phyloP scores from a whole-genome alignment of 768 basidiomycete species.

The Termitomyces sp. region DNA sequence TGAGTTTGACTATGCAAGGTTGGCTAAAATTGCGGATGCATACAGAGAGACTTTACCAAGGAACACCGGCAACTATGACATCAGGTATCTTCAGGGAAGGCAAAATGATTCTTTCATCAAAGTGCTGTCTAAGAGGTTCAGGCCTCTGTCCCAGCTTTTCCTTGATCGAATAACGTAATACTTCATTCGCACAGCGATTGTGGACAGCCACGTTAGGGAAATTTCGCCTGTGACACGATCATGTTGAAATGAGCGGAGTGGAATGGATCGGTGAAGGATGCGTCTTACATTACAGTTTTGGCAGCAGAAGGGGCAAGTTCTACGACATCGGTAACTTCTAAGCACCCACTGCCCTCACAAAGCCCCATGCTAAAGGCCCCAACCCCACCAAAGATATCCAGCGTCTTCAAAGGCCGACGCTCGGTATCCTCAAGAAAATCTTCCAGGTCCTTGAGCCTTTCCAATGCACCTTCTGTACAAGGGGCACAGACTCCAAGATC shows the following conservation, averaged over 20 bases:
- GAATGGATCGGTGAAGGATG: background rate
- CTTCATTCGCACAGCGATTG: constrained; percentile 67
- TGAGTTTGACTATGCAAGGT: constrained; percentile 60
- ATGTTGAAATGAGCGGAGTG: background rate
- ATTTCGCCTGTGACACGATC: constrained; percentile 37
- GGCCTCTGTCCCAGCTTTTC: constrained; percentile 33
- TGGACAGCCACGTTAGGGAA: constrained; percentile 47
- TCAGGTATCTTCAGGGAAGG: constrained; percentile 24
- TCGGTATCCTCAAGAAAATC: constrained; percentile 27
- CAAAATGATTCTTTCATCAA: constrained; percentile 22
- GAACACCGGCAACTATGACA: constrained; percentile 65
- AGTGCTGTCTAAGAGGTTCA: constrained; percentile 34
- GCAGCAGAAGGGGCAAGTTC: constrained; percentile 79
- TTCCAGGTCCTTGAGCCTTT: constrained; percentile 18
- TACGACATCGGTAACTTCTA: constrained; percentile 58
- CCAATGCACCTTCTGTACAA: constrained; percentile 31
- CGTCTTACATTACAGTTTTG: constrained; percentile 50
- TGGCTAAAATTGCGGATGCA: background rate
- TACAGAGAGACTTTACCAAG: constrained; percentile 45
- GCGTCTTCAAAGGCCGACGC: constrained; percentile 21
- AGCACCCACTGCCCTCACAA: constrained; percentile 43
- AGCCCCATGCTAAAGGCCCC: constrained; percentile 64
- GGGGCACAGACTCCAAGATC: constrained; percentile 40
- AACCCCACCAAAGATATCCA: constrained; percentile 47
- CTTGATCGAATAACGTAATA: constrained; percentile 56